phyloP scores from a whole-genome alignment of 352 stramenopile species.

The Globisporangium cystogenes region DNA sequence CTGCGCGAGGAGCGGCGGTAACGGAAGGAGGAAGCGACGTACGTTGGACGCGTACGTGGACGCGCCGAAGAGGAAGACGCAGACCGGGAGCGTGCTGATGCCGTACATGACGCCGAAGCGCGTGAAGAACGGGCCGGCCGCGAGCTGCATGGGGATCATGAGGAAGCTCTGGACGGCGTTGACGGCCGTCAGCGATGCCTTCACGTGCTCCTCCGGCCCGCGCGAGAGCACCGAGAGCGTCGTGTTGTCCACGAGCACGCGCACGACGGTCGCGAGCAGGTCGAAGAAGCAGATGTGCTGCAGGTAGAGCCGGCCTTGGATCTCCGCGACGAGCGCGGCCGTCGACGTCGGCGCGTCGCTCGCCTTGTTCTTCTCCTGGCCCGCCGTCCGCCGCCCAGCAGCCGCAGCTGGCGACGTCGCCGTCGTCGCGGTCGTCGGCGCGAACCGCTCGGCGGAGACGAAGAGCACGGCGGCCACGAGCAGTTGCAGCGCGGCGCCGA shows the following conservation, averaged over 20 bases:
- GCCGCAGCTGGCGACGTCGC: conserved; percentile 1
- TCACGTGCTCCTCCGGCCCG: conserved; percentile 62
- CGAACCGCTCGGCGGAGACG: conserved; percentile 40
- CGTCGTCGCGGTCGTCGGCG: conserved; percentile 14
- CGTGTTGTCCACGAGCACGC: conserved; percentile 79
- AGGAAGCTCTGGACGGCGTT: conserved; percentile 83
- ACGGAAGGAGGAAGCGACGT: too few species aligned
- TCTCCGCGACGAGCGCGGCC: conserved; percentile 44
- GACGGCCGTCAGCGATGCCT: conserved; percentile 65
- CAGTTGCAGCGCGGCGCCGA: conserved; percentile 44
- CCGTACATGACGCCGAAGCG: conserved; percentile 86
- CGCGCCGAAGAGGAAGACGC: conserved; percentile 65
- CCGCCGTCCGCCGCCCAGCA: conserved; percentile 1
- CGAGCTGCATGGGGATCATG: conserved; percentile 83
- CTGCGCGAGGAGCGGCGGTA: too few species aligned
- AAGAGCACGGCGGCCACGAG: conserved; percentile 54
- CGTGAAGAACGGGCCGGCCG: conserved; percentile 75
- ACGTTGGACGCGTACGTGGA: conserved; percentile 58
- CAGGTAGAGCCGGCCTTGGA: conserved; percentile 68
- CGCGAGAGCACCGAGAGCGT: conserved; percentile 70
- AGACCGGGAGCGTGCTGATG: conserved; percentile 61
- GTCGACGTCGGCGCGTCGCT: conserved; percentile 14
- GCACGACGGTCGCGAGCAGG: conserved; percentile 69
- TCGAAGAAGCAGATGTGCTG: conserved; percentile 88
- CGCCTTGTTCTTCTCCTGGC: not conserved